phyloP scores from a whole-genome alignment of 2,329 filamentous ascomycete genomes.

The Dactylellina haptotyla region DNA sequence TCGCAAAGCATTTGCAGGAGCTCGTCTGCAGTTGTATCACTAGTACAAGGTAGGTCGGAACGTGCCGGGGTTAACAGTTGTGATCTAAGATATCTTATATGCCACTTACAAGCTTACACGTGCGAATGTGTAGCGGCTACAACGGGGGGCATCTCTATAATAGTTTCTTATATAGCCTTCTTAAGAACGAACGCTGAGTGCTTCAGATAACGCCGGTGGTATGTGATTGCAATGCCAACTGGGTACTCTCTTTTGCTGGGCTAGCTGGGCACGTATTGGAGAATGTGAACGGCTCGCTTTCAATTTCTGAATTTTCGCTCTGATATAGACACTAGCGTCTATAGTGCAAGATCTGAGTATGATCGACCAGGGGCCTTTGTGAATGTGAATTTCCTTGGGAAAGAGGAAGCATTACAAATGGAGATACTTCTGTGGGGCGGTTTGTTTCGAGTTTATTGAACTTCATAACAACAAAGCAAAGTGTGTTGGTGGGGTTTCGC shows the following conservation, averaged over 20 bases:
- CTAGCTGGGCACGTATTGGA: too few relatives aligned
- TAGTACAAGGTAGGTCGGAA: too few relatives aligned
- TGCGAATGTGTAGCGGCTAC: too few relatives aligned
- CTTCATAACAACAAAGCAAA: constrained; percentile 3
- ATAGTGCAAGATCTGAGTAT: not conserved
- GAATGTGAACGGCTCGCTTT: not conserved
- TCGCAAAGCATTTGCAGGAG: too few relatives aligned
- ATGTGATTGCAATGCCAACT: not conserved
- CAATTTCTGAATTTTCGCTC: not conserved
- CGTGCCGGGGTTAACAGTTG: too few relatives aligned
- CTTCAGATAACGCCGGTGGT: constrained; percentile 38
- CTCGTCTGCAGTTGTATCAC: too few relatives aligned
- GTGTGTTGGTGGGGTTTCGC: constrained; percentile 9
- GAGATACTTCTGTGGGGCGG: constrained; percentile 7
- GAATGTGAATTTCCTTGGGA: not conserved
- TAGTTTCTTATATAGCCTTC: not conserved
- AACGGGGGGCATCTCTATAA: not conserved
- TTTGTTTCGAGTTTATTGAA: constrained; percentile 29
- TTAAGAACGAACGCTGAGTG: constrained; percentile 1
- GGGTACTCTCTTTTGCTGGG: not conserved
- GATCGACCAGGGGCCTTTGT: constrained; percentile 8
- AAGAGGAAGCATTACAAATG: not conserved
- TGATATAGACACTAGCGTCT: not conserved
- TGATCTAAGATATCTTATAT: too few relatives aligned
- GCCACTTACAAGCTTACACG: too few relatives aligned